Conservation (phyloP, 768 basidiomycete genomes). For the Lactarius quietus region DNA sequence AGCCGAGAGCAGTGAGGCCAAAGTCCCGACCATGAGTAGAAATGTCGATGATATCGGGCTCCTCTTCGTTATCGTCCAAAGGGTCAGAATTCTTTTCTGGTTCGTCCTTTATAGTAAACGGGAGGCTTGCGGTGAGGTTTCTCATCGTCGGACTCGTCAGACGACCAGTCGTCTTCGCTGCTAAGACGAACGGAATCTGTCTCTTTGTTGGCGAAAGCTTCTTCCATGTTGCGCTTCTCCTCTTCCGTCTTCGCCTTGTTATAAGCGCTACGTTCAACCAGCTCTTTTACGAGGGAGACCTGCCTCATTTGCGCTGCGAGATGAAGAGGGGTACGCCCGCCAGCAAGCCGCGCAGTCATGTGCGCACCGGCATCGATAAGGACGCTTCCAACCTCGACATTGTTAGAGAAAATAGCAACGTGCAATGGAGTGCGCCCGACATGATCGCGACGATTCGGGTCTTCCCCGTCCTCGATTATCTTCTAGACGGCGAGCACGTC, state of each 20-base stretch:
- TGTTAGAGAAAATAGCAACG: slow-evolving; percentile 48
- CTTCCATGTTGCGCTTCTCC: slow-evolving; percentile 26
- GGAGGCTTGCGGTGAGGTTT: slow-evolving; percentile 27
- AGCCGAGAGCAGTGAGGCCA: slow-evolving; percentile 48
- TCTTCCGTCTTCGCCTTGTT: slow-evolving; percentile 32
- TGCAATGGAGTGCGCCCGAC: slow-evolving; percentile 62
- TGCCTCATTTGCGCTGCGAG: slow-evolving; percentile 51
- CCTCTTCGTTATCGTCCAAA: slow-evolving; percentile 47
- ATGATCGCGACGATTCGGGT: slow-evolving; percentile 54
- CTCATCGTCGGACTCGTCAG: slow-evolving; percentile 12
- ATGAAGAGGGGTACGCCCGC: slow-evolving; percentile 54
- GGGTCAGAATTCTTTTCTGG: slow-evolving; percentile 35
- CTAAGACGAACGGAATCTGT: slow-evolving; percentile 25
- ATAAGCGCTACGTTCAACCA: slow-evolving; percentile 46
- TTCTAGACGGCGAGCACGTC: slow-evolving; percentile 41
- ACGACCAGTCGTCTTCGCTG: slow-evolving; percentile 27
- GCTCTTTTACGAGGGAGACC: slow-evolving; percentile 42
- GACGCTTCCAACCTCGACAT: slow-evolving; percentile 44
- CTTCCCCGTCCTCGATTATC: slow-evolving; percentile 42
- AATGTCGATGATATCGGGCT: slow-evolving; percentile 54
- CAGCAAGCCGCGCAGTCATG: slow-evolving; percentile 53
- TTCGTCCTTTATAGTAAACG: slow-evolving; percentile 30
- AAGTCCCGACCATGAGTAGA: slow-evolving; percentile 58
- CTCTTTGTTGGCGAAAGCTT: slow-evolving; percentile 7
- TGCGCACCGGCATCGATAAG: slow-evolving; percentile 54